These are phyloP conservation scores for Coix lacrymajobi DNA, from an alignment of 176 grass and related monocot species.

Conservation along the genomic window DNA sequence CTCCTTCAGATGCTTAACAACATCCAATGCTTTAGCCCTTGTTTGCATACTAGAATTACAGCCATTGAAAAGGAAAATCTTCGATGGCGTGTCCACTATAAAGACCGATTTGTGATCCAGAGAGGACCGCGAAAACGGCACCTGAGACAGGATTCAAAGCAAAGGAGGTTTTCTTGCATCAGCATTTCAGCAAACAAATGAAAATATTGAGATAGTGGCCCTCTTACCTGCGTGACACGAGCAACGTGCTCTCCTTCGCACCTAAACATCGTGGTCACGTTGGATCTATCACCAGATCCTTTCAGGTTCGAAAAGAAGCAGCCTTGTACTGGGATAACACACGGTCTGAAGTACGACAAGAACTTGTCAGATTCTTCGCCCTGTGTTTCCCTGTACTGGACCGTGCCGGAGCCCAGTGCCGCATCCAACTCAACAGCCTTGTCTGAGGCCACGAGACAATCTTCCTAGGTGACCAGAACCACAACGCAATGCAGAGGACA, in stretches of 20 bases:
- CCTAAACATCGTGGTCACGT: conserved; percentile 48
- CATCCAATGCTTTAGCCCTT: conserved; percentile 80
- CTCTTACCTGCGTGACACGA: conserved; percentile 63
- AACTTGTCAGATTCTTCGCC: conserved; percentile 78
- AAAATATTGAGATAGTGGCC: not conserved
- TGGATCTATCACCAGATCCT: conserved; percentile 20
- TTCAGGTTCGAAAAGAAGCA: conserved; percentile 43
- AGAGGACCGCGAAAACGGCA: conserved; percentile 55
- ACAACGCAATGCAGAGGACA: conserved; percentile 5
- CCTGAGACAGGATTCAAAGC: conserved; percentile 29
- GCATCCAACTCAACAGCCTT: conserved; percentile 78
- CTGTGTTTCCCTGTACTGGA: conserved; percentile 77
- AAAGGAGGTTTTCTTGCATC: not conserved
- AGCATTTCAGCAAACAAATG: not conserved
- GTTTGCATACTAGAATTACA: conserved; percentile 69
- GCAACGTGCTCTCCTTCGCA: conserved; percentile 81
- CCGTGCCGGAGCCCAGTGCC: conserved; percentile 59
- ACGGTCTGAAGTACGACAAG: conserved; percentile 93
- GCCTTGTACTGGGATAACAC: conserved; percentile 67
- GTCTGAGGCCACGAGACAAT: conserved; percentile 57
- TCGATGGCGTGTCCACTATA: conserved; percentile 66
- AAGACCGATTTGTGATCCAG: conserved; percentile 68
- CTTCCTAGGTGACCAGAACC: conserved; percentile 48
- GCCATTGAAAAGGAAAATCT: conserved; percentile 80
- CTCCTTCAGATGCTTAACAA: conserved; percentile 79